phyloP scores from a whole-genome alignment of 371 early-diverging fungal genomes.

The Mycotypha africana region DNA sequence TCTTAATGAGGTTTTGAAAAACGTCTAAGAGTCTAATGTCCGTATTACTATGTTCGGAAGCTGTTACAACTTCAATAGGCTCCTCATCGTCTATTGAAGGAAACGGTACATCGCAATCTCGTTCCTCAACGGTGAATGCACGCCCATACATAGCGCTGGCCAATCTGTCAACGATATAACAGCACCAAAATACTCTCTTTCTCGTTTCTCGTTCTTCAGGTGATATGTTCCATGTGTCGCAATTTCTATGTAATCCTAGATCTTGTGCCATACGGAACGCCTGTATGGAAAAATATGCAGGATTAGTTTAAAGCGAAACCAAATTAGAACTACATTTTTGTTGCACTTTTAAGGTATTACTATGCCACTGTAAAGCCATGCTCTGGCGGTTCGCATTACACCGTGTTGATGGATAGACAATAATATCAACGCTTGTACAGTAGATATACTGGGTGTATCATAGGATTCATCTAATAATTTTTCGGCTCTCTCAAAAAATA shows the following conservation, averaged over 20 bases:
- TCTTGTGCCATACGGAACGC: constrained; percentile 50
- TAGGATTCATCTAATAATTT: constrained; percentile 49
- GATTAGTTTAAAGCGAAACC: no score
- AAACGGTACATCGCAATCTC: constrained; percentile 42
- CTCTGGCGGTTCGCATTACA: constrained; percentile 39
- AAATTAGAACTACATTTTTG: no score
- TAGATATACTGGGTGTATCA: constrained; percentile 52
- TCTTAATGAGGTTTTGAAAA: constrained; percentile 30
- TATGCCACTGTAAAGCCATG: constrained; percentile 49
- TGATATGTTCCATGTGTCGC: constrained; percentile 38
- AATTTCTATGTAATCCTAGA: constrained; percentile 41
- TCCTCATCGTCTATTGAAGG: constrained; percentile 42
- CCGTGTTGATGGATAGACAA: constrained; percentile 52
- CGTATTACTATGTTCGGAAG: not conserved
- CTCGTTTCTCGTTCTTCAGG: constrained; percentile 38
- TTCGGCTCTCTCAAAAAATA: constrained; percentile 44
- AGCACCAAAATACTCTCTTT: constrained; percentile 48
- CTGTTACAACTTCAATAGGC: constrained; percentile 6
- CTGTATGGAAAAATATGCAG: no score
- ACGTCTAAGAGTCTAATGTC: constrained; percentile 17
- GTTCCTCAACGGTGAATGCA: constrained; percentile 35
- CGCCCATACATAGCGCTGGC: constrained; percentile 38
- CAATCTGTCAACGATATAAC: constrained; percentile 41
- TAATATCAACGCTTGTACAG: constrained; percentile 54
- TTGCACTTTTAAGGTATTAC: constrained; percentile 23